Conservation (phyloP, 164 flowering plant species). For the Annona cherimola region DNA sequence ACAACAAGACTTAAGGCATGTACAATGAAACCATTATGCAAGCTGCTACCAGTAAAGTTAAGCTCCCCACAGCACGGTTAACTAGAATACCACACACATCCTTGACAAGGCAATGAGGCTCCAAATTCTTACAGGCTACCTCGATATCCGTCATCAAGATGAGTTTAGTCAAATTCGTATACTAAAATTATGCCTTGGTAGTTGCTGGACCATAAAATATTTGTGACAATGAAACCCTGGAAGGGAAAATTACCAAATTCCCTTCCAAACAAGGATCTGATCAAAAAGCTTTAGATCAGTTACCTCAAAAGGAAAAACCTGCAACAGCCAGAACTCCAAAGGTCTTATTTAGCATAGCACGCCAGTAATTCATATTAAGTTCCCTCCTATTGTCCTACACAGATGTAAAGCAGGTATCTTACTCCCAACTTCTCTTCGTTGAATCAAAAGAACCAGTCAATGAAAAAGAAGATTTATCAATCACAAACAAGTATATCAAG, state of each 20-base stretch:
- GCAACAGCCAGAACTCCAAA: slow-evolving; percentile 56
- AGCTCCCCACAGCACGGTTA: slow-evolving; percentile 2
- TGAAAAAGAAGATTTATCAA: neutral
- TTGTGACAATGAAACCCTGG: slow-evolving; percentile 3
- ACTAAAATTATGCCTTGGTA: neutral
- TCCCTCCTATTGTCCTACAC: slow-evolving; percentile 39
- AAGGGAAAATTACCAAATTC: slow-evolving; percentile 5
- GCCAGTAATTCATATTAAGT: slow-evolving; percentile 43
- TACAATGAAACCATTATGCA: neutral
- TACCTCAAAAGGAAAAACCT: slow-evolving; percentile 56
- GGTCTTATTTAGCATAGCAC: slow-evolving; percentile 43
- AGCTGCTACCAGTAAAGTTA: neutral
- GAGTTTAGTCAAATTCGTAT: neutral
- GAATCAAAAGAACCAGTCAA: neutral
- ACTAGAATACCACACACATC: slow-evolving; percentile 3
- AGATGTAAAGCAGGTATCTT: slow-evolving; percentile 31
- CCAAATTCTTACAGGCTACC: neutral
- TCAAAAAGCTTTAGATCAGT: slow-evolving; percentile 39
- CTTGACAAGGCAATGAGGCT: neutral
- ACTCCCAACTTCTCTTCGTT: slow-evolving; percentile 10
- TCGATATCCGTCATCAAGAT: slow-evolving; percentile 1
- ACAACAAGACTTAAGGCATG: neutral
- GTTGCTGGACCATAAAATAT: slow-evolving; percentile 9
- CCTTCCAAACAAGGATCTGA: slow-evolving; percentile 23
- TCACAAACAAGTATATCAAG: neutral